Conservation (phyloP, 129 eudicot genomes). For the Chrysanthemum makinoi region DNA sequence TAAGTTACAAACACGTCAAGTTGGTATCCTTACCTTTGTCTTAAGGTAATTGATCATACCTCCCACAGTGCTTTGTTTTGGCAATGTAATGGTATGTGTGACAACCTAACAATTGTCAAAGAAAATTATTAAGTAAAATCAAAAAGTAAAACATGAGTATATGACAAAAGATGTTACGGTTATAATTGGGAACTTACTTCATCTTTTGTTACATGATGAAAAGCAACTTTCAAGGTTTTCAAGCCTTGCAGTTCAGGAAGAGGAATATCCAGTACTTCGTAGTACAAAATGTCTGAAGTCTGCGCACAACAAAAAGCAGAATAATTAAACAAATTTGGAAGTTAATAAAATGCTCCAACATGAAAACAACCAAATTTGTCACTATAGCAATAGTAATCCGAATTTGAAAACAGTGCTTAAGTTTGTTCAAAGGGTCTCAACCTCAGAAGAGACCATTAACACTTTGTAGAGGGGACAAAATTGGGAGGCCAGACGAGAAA, state of each 20-base stretch:
- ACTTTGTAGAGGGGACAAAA: too few species aligned
- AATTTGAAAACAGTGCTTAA: too few species aligned
- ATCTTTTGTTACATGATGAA: slow-evolving; percentile 71
- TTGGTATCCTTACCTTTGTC: slow-evolving; percentile 47
- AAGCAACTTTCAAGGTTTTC: slow-evolving; percentile 82
- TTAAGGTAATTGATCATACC: slow-evolving; percentile 75
- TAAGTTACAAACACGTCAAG: too few species aligned
- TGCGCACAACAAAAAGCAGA: slow-evolving; percentile 23
- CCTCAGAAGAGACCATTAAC: too few species aligned
- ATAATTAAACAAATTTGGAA: slow-evolving; percentile 1
- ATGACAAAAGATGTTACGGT: background rate
- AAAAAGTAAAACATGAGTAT: background rate
- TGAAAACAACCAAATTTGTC: too few species aligned
- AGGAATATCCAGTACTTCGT: slow-evolving; percentile 84
- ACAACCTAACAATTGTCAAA: slow-evolving; percentile 43
- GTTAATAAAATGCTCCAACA: background rate
- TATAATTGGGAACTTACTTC: slow-evolving; percentile 48
- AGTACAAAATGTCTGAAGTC: slow-evolving; percentile 77
- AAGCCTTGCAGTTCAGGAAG: slow-evolving; percentile 82
- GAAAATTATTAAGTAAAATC: background rate
- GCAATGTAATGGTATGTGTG: slow-evolving; percentile 69
- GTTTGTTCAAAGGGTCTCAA: too few species aligned
- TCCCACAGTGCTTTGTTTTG: slow-evolving; percentile 83
- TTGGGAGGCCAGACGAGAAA: too few species aligned
- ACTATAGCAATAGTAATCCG: too few species aligned